Base-by-base conservation (phyloP, 2,329 filamentous ascomycete genomes). In the Colletotrichum sp. region DNA sequence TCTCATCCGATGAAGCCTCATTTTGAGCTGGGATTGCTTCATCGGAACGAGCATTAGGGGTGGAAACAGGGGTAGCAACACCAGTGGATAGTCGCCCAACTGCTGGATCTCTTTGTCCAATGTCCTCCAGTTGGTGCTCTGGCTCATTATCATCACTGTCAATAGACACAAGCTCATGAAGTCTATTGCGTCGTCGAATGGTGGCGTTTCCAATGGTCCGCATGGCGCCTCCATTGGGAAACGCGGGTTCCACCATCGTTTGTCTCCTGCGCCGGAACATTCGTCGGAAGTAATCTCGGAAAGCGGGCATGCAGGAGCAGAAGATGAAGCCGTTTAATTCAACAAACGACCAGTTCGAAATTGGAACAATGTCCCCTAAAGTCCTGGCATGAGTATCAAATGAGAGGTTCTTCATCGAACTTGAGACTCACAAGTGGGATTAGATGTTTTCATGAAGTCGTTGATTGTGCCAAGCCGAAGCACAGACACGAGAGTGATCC, bases 281-380 rank as follows among this genome's bases (percentile, higher is more conserved):
- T 5, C 72, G 67, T 12, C 72, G 72, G 21, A 74, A 74, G 15
- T 71, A 74, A 6, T 71, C 61, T 32, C 72, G n/a, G 10, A 71
- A 74, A 7, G 72, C 60, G 15, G 72, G 72, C 72, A 74, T 74
- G 7, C 72, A 74, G 9, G 72, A 74, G n/a, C 72, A 74, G 15
- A 74, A 74, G 34, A 74, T 74, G 52, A 74, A 71, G 3, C 67
- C 72, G 6, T 74, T 74, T 13, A 74, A 38, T 15, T 74, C 72
- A 6, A 74, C 48, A n/a, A 74, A 74, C 7, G 67, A 74, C 72
- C 72, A 74, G 10, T 74, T 74, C 6, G 72, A 66, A 16, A 75
- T 75, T 16, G 72, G 67, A 13, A 75, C 67, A 8, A 71, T 66
- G 6, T 75, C 66, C 71, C 67, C 71, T 74, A 4, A 7, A 8